A percentile compares a stretch with the other conserved stretches of the same genome.
phyloP scores from a whole-genome alignment of 2,329 filamentous ascomycete genomes.

The Cladophialophora exuberans region DNA sequence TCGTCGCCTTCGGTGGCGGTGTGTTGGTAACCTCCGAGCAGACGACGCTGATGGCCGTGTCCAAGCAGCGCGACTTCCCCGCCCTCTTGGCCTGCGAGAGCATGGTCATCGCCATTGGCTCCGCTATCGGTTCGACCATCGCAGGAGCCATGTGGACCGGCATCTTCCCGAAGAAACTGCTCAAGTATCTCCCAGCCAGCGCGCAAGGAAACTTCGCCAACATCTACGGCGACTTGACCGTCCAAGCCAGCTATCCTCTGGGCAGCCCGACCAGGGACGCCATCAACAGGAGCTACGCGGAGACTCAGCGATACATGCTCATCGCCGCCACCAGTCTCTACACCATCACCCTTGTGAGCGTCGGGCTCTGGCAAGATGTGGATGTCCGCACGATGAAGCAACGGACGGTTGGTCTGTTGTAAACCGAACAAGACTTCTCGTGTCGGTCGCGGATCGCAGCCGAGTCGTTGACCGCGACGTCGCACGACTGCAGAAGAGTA shows the following conservation, averaged over 20 bases:
- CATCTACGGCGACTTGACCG: slow-evolving; percentile 34
- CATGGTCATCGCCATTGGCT: slow-evolving; percentile 39
- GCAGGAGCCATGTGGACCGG: slow-evolving; percentile 42
- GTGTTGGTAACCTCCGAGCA: slow-evolving; percentile 57
- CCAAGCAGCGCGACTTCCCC: slow-evolving; percentile 56
- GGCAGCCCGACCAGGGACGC: slow-evolving; percentile 47
- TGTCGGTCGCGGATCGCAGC: neutral
- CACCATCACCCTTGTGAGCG: slow-evolving; percentile 3
- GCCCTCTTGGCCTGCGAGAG: slow-evolving; percentile 40
- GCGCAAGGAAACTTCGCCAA: slow-evolving; percentile 25
- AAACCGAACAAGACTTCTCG: neutral
- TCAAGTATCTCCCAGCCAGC: slow-evolving; percentile 31
- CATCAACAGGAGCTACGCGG: slow-evolving; percentile 51
- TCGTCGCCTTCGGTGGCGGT: slow-evolving; percentile 56
- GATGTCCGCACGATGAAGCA: slow-evolving; percentile 15
- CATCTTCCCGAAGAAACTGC: slow-evolving; percentile 42
- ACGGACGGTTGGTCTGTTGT: slow-evolving; percentile 2
- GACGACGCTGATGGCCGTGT: slow-evolving; percentile 59
- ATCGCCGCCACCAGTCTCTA: slow-evolving; percentile 31
- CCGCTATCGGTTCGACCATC: slow-evolving; percentile 38
- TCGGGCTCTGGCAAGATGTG: slow-evolving; percentile 11
- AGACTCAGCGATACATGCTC: slow-evolving; percentile 49
- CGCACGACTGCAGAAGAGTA: neutral
- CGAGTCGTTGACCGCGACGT: neutral
- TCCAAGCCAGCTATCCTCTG: slow-evolving; percentile 40